These are phyloP conservation scores for Nemania sp. DNA, from an alignment of 2,329 filamentous ascomycete genomes.

Conservation along the genomic window DNA sequence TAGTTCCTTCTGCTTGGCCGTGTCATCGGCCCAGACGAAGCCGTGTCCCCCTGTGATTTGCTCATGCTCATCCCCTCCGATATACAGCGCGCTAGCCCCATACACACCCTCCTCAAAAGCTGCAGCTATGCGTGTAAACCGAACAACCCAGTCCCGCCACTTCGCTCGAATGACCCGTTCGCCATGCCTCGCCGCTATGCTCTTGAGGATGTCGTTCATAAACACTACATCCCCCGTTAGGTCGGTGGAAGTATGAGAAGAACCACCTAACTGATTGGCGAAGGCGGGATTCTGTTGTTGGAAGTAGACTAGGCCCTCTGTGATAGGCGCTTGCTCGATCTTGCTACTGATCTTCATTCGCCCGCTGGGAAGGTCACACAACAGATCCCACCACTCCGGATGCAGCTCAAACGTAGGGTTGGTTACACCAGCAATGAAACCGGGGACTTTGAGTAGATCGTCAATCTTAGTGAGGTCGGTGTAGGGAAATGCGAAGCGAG, in stretches of 20 bases:
- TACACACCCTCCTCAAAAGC: constrained; percentile 97
- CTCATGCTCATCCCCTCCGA: constrained; percentile 80
- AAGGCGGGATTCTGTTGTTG: constrained; percentile 79
- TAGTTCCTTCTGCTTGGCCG: constrained; percentile 83
- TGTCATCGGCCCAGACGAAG: constrained; percentile 93
- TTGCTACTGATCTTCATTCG: constrained; percentile 93
- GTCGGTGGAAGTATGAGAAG: constrained; percentile 60
- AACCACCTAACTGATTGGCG: constrained; percentile 61
- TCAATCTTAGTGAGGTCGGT: constrained; percentile 98
- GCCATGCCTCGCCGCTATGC: constrained; percentile 86
- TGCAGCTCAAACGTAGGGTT: constrained; percentile 97
- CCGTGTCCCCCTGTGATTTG: constrained; percentile 79
- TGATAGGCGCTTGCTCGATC: constrained; percentile 83
- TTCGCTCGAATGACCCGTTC: constrained; percentile 91
- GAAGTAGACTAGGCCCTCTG: constrained; percentile 88
- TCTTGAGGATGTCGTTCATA: constrained; percentile 85
- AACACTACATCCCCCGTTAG: constrained; percentile 89
- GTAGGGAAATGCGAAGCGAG: constrained; percentile 95
- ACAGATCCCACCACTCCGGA: constrained; percentile 96
- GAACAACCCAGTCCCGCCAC: constrained; percentile 94
- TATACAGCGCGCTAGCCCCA: constrained; percentile 88
- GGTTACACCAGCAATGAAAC: constrained; percentile 97
- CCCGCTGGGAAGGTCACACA: constrained; percentile 92
- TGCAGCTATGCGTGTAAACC: constrained; percentile 91
- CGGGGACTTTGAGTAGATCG: constrained; percentile 92